Evolutionary conservation across 352 stramenopile genomes (phyloP), one percentile per base, ranked within the genome.

Genomic region (Blastocystis sp.): DNA sequence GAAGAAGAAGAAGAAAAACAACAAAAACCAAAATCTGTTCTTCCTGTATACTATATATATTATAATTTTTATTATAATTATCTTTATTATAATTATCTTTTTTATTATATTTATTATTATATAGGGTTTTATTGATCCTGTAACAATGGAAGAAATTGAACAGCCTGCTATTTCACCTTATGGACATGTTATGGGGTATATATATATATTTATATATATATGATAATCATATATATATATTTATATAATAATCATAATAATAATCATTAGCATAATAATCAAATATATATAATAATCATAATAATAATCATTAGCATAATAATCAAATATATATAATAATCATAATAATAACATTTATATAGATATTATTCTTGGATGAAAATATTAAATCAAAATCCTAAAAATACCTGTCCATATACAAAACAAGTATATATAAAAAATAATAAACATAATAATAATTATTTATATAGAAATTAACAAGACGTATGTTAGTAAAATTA

Each of bases 361-460:
- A n/a, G n/a, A n/a, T n/a, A 62, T n/a, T 28, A 62, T 34, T 42
- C 52, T 16, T 62, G 52, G 52, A 62, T 62, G 25, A 24, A 28
- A 21, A 42, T 62, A 19, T 19, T 62, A 33, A 62, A 62, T 52
- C 33, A 42, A 36, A 27, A 62, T 25, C 52, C 52, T 10, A 62
- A 62, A 42, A 62, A 62, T 27, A 62, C 52, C n/a, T 62, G 52
- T 49, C 52, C 52, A 9, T 62, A 54, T 30, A 62, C 52, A 34
- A 62, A 62, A 19, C 16, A 62, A 32, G 52, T 62, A 21, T 19
- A 18, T 18, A 24, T 4, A 11, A 4, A 21, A 24, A 13, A 18
- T 4, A 7, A n/a, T 7, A 4, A 24, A 42, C n/a, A 62, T 2
- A 24, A 18, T n/a, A n/a, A n/a, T n/a, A n/a, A n/a, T n/a, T n/a